phyloP scores from a whole-genome alignment of 73 alveolate species.

The Tetrahymena thermophila region DNA sequence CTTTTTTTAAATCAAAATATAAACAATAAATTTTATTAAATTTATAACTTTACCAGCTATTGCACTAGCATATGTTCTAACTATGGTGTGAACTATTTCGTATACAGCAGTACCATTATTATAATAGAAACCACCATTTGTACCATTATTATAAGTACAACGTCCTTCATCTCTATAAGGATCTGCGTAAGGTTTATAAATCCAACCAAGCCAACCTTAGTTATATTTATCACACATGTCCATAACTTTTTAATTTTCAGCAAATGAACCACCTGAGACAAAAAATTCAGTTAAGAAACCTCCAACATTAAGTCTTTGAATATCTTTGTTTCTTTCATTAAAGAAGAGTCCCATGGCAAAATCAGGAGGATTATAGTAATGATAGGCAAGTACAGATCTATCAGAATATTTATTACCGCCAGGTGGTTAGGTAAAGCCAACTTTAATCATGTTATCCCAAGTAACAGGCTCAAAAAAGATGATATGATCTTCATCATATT shows the following conservation, averaged over 20 bases:
- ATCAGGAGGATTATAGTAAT: slow-evolving; percentile 8
- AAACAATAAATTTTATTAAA: no score
- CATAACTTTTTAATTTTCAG: not conserved
- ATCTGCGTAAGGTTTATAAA: slow-evolving; percentile 17
- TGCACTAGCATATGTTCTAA: slow-evolving; percentile 21
- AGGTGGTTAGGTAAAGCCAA: slow-evolving; percentile 29
- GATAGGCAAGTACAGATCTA: slow-evolving; percentile 2
- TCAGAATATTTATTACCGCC: not conserved
- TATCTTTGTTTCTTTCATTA: slow-evolving; percentile 4
- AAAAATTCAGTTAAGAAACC: slow-evolving; percentile 24
- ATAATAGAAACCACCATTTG: slow-evolving; percentile 17
- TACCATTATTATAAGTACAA: not conserved
- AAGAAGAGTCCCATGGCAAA: not conserved
- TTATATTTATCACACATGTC: slow-evolving; percentile 18
- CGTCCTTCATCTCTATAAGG: not conserved
- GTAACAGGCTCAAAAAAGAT: slow-evolving; percentile 32
- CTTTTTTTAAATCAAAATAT: not conserved
- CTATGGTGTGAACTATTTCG: slow-evolving; percentile 1
- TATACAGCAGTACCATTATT: slow-evolving; percentile 14
- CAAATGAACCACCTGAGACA: slow-evolving; percentile 10
- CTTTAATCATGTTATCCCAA: slow-evolving; percentile 9
- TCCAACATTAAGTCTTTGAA: not conserved
- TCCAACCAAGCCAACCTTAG: slow-evolving; percentile 15
- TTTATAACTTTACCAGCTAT: not conserved
- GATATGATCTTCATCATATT: slow-evolving; percentile 13